These are phyloP conservation scores for Didymosphaeria variabile DNA, from an alignment of 2,329 filamentous ascomycete species.

Conservation along the genomic window DNA sequence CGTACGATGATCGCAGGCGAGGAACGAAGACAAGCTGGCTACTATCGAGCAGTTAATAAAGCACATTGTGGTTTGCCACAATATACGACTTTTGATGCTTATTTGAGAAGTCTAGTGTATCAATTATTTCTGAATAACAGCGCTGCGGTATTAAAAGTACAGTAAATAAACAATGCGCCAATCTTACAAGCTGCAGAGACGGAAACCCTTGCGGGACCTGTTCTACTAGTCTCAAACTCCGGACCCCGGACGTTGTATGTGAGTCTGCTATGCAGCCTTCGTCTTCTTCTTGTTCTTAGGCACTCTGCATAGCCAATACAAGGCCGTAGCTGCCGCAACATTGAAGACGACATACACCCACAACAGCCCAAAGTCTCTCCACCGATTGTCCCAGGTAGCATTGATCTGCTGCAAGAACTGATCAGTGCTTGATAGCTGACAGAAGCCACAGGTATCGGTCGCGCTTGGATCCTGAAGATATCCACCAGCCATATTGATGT, in stretches of 20 bases:
- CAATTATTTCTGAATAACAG: too few species aligned
- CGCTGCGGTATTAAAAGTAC: too few species aligned
- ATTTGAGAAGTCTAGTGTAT: too few species aligned
- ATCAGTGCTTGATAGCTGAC: constrained; percentile 55
- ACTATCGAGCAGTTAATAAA: too few species aligned
- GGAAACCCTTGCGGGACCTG: too few species aligned
- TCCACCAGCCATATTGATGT: constrained; percentile 43
- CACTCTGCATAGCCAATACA: constrained; percentile 64
- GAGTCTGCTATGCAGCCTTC: constrained; percentile 27
- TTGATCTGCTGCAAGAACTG: constrained; percentile 53
- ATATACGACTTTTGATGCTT: too few species aligned
- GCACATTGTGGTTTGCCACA: too few species aligned
- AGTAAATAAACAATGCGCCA: too few species aligned
- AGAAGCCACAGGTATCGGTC: constrained; percentile 50
- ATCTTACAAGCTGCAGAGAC: too few species aligned
- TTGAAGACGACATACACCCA: constrained; percentile 63
- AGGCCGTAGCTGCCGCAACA: constrained; percentile 53
- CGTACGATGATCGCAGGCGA: too few species aligned
- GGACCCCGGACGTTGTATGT: neutral
- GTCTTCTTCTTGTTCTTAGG: constrained; percentile 58
- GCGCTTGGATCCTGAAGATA: constrained; percentile 47
- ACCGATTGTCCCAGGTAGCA: constrained; percentile 60
- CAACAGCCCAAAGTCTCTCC: constrained; percentile 66
- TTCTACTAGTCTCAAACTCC: too few species aligned
- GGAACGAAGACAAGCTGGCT: too few species aligned